Percentiles rank a stretch among this genome's conserved stretches.
Conservation (phyloP, 1,139 yeast species). For the Hyphopichia fennica region DNA sequence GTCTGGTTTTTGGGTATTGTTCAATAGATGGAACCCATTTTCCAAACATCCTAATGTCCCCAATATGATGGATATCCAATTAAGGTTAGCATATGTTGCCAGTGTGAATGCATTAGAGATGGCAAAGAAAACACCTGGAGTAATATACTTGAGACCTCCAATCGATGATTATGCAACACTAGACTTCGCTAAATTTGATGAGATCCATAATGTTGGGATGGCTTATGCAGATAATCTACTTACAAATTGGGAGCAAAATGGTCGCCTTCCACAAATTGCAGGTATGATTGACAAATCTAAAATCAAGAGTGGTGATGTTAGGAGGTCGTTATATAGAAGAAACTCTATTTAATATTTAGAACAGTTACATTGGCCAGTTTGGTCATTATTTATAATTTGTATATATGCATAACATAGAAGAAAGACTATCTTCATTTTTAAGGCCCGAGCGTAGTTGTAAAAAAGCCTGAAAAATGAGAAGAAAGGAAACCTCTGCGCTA, state of each 20-base stretch:
- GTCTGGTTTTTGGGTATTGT: conserved; percentile 87
- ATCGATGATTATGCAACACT: conserved; percentile 88
- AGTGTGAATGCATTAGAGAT: conserved; percentile 89
- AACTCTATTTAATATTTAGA: conserved; percentile 53
- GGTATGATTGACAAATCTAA: conserved; percentile 41
- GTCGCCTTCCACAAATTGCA: conserved; percentile 62
- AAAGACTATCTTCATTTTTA: too few species aligned
- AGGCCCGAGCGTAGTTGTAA: background rate
- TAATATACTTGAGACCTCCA: conserved; percentile 91
- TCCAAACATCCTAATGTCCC: conserved; percentile 88
- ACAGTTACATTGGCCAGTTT: too few species aligned
- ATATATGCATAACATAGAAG: background rate
- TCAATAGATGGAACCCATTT: conserved; percentile 90
- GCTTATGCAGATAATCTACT: conserved; percentile 67
- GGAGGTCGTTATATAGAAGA: conserved; percentile 47
- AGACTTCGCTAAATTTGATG: conserved; percentile 91
- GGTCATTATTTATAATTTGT: too few species aligned
- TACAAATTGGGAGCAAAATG: conserved; percentile 50
- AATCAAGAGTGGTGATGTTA: conserved; percentile 14
- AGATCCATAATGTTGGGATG: conserved; percentile 79
- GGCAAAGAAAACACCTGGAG: conserved; percentile 84
- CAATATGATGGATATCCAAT: conserved; percentile 91
- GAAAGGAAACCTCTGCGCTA: background rate
- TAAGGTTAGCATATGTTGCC: conserved; percentile 90
- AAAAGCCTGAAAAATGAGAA: background rate